phyloP scores from a whole-genome alignment of 768 basidiomycete species.

The Fomitopsis pulvina region DNA sequence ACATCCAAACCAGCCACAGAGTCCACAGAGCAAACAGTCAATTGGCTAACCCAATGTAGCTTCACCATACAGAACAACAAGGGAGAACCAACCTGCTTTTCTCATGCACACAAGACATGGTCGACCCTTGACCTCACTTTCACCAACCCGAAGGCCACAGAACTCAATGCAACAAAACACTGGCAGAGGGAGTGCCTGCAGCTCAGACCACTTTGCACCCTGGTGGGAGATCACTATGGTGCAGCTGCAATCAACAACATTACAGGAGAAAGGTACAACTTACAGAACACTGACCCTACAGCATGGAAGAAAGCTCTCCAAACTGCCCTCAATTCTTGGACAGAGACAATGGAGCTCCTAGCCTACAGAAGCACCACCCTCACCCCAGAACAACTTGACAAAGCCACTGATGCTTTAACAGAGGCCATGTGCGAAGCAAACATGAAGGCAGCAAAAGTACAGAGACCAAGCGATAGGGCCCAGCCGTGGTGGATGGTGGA shows the following conservation, averaged over 20 bases:
- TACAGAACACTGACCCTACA: too few species aligned
- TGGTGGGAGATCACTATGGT: neutral
- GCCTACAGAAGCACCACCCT: too few species aligned
- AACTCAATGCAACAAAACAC: neutral
- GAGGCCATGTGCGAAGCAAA: too few species aligned
- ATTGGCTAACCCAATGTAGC: neutral
- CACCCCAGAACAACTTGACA: too few species aligned
- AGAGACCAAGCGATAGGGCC: too few species aligned
- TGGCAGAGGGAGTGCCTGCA: neutral
- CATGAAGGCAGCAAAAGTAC: too few species aligned
- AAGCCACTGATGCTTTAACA: too few species aligned
- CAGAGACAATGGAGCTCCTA: too few species aligned
- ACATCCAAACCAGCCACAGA: neutral
- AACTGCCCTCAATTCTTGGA: too few species aligned
- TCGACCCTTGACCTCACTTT: constrained; percentile 4
- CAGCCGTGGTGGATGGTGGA: too few species aligned
- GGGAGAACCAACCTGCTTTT: constrained; percentile 1
- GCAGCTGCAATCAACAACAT: neutral
- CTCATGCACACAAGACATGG: constrained; percentile 1
- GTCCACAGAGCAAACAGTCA: neutral
- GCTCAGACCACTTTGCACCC: neutral
- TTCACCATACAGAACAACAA: neutral
- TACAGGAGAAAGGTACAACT: too few species aligned
- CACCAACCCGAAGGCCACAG: neutral
- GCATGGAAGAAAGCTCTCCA: too few species aligned